These are phyloP conservation scores for Meyerozyma smithsonii DNA, from an alignment of 1,139 yeast species.

Conservation along the genomic window DNA sequence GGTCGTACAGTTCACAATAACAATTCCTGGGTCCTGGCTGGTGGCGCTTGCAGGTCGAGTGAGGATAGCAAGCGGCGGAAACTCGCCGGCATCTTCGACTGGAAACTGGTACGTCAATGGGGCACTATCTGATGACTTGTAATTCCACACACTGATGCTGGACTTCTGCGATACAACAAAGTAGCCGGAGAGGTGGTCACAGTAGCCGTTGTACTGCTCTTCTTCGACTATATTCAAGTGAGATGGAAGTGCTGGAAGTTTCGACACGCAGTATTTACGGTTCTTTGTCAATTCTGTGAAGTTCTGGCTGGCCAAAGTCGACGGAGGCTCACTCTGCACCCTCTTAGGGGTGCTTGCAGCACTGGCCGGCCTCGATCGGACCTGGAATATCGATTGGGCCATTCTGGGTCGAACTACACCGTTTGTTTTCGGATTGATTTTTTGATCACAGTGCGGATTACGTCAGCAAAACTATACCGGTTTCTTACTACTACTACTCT, in stretches of 20 bases:
- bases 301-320: neutral
- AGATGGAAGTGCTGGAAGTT: constrained; percentile 55
- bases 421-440: neutral
- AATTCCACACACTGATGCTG: constrained; percentile 66
- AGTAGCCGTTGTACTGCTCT: constrained; percentile 36
- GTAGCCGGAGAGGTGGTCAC: constrained; percentile 51
- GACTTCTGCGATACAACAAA: constrained; percentile 50
- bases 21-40: constrained; percentile 62
- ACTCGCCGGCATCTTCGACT: constrained; percentile 20
- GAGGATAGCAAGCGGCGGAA: constrained; percentile 53
- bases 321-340: neutral
- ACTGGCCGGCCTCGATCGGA: neutral
- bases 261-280: constrained; percentile 54
- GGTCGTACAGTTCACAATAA: constrained; percentile 49
- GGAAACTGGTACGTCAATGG: constrained; percentile 56
- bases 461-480: neutral
- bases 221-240: constrained; percentile 26
- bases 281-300: constrained; percentile 53
- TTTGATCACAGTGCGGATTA: neutral
- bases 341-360: constrained; percentile 2
- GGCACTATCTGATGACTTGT: constrained; percentile 51
- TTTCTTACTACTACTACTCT: neutral
- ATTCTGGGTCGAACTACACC: neutral
- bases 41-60: constrained; percentile 62
- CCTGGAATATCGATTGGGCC: constrained; percentile 1